Conservation (phyloP, 2,329 filamentous ascomycete species). For the Colletotrichum filicis region DNA sequence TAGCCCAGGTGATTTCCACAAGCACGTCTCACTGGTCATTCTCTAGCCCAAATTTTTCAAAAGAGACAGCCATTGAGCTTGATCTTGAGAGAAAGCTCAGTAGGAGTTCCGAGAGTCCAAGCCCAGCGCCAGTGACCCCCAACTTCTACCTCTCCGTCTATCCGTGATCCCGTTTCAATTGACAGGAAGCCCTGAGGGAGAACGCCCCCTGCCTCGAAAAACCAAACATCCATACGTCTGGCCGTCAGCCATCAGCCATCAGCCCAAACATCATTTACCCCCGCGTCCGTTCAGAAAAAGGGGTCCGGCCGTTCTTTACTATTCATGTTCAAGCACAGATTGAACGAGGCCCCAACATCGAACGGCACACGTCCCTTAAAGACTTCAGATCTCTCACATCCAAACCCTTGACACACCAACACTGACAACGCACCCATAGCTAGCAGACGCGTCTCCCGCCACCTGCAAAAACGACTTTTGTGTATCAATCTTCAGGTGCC, state of each 20-base stretch:
- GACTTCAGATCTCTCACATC: neutral
- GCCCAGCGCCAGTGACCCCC: neutral
- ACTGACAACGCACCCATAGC: neutral
- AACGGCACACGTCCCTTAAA: constrained; percentile 6
- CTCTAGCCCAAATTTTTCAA: neutral
- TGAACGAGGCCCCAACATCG: too few species aligned
- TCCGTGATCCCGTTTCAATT: neutral
- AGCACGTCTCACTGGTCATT: neutral
- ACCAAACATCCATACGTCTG: neutral
- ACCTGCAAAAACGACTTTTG: neutral
- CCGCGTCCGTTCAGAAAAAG: neutral
- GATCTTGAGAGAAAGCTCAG: neutral
- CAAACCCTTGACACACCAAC: neutral
- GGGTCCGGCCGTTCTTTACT: neutral
- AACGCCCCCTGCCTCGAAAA: neutral
- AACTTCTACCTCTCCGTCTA: neutral
- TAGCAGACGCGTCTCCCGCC: too few species aligned
- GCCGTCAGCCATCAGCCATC: neutral
- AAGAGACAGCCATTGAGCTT: too few species aligned
- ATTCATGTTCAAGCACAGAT: neutral
- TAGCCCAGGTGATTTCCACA: neutral
- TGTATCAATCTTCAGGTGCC: neutral
- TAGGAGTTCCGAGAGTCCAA: neutral
- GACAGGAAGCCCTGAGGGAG: neutral
- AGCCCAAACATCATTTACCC: too few species aligned